phyloP scores from a whole-genome alignment of 192 early-diverging fungal genomes.

The Backusella tarrabulga region DNA sequence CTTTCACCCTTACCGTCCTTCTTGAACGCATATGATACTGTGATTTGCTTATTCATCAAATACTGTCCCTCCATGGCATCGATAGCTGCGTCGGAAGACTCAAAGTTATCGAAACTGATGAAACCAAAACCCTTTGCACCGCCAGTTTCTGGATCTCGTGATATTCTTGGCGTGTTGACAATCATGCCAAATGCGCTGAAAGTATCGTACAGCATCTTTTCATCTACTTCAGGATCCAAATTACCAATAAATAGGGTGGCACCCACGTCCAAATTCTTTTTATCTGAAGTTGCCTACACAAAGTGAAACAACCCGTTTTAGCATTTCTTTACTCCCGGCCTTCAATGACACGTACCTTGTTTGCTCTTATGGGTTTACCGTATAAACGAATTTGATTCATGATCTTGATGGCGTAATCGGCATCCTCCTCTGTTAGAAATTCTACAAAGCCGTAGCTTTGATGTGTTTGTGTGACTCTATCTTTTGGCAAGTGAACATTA shows the following conservation, averaged over 20 bases:
- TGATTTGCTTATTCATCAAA: slow-evolving; percentile 90
- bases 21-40: slow-evolving; percentile 92
- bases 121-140: slow-evolving; percentile 93
- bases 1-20: slow-evolving; percentile 98
- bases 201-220: slow-evolving; percentile 90
- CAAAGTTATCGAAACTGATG: slow-evolving; percentile 90
- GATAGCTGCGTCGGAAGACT: slow-evolving; percentile 93
- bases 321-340: too few relatives aligned
- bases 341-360: slow-evolving; percentile 58
- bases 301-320: not conserved
- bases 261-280: slow-evolving; percentile 87
- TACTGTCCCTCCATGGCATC: slow-evolving; percentile 98
- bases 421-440: slow-evolving; percentile 91
- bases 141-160: slow-evolving; percentile 83
- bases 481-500: slow-evolving; percentile 96
- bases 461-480: slow-evolving; percentile 90
- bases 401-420: slow-evolving; percentile 94
- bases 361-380: slow-evolving; percentile 93
- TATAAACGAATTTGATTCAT: slow-evolving; percentile 97
- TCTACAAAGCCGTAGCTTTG: slow-evolving; percentile 97
- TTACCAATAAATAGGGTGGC: slow-evolving; percentile 97
- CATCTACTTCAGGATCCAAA: slow-evolving; percentile 88
- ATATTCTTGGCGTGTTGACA: slow-evolving; percentile 82
- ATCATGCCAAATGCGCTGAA: slow-evolving; percentile 94
- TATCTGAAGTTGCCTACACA: slow-evolving; percentile 70